These are phyloP conservation scores for Paramecium bursaria DNA, from an alignment of 73 alveolate species.

Conservation along the genomic window DNA sequence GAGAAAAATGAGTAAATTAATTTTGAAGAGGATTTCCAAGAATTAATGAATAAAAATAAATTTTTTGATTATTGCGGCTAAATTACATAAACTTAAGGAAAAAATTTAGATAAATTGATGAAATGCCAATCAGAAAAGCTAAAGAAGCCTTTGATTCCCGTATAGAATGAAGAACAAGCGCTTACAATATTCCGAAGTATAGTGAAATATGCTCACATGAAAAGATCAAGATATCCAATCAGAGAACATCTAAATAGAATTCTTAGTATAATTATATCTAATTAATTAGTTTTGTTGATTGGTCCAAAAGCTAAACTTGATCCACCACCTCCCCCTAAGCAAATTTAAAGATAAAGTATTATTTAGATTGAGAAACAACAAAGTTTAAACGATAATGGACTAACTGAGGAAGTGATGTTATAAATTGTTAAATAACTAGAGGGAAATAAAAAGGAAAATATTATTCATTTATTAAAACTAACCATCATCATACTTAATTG, in stretches of 20 bases:
- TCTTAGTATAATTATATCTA: too few relatives aligned
- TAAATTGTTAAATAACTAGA: conserved; percentile 6
- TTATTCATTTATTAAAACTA: background rate
- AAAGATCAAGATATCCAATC: conserved; percentile 2
- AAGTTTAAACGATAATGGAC: background rate
- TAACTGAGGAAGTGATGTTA: background rate
- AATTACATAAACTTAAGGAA: background rate
- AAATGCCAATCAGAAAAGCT: conserved; percentile 17
- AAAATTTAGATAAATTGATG: conserved; percentile 1
- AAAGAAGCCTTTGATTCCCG: background rate
- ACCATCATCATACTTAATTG: background rate
- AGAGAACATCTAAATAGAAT: conserved; percentile 24
- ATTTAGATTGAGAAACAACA: background rate
- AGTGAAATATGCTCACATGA: conserved; percentile 16
- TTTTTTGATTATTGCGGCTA: background rate
- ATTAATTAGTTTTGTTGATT: background rate
- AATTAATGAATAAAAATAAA: background rate
- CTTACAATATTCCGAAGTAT: background rate
- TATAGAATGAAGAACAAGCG: background rate
- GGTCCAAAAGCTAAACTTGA: conserved; percentile 26
- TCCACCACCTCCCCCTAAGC: conserved; percentile 2
- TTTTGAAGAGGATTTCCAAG: background rate
- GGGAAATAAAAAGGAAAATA: conserved; percentile 14
- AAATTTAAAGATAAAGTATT: conserved; percentile 1
- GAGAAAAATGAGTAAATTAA: background rate